phyloP scores from a whole-genome alignment of 1,284 basidiomycete species.

The Malassezia nana region DNA sequence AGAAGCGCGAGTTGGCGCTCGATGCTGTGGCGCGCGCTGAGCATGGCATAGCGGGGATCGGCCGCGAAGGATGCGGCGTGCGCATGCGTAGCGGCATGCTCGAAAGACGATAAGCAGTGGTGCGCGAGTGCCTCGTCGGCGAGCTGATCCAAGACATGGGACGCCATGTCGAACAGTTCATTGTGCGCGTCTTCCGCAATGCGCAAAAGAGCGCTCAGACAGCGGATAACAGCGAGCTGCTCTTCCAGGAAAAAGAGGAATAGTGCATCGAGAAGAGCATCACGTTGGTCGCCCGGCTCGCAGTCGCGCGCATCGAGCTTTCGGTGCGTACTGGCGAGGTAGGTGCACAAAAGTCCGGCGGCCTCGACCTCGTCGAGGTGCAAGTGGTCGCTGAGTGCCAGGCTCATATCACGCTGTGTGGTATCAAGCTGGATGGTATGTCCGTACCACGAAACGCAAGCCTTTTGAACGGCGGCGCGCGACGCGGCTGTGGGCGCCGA shows the following conservation, averaged over 20 bases:
- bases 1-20: conserved; percentile 69
- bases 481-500: conserved; percentile 3
- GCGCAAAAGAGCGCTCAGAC: conserved; percentile 50
- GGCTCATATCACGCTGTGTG: conserved; percentile 59
- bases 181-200: conserved; percentile 57
- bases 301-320: conserved; percentile 42
- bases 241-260: conserved; percentile 71
- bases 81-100: conserved; percentile 50
- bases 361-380: conserved; percentile 67
- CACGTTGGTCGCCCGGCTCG: not conserved
- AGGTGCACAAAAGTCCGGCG: conserved; percentile 62
- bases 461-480: conserved; percentile 5
- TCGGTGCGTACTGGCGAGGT: conserved; percentile 67
- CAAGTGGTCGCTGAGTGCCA: conserved; percentile 62
- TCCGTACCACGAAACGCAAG: conserved; percentile 42
- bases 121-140: conserved; percentile 58
- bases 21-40: conserved; percentile 68
- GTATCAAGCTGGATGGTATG: conserved; percentile 56
- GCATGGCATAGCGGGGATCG: conserved; percentile 58
- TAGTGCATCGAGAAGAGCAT: conserved; percentile 58
- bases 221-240: conserved; percentile 59
- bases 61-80: conserved; percentile 55
- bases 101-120: conserved; percentile 54
- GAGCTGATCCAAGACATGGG: conserved; percentile 56
- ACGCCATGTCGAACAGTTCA: conserved; percentile 56